These are phyloP conservation scores for Pseudogymnoascus sp. DNA, from an alignment of 2,329 filamentous ascomycete species.

Conservation along the genomic window DNA sequence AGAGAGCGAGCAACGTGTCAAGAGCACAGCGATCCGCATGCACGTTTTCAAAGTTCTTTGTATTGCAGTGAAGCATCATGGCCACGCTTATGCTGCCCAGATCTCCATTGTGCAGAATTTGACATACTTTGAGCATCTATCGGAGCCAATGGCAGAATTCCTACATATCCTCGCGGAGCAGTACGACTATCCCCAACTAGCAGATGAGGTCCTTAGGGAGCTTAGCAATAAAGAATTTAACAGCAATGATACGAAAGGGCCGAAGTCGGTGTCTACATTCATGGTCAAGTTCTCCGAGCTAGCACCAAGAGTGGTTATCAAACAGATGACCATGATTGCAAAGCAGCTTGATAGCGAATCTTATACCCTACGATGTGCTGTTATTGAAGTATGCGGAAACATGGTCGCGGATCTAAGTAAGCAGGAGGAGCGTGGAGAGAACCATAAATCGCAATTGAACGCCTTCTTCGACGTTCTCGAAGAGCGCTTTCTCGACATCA, in stretches of 20 bases:
- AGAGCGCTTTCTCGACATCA: slow-evolving; percentile 91
- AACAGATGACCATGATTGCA: slow-evolving; percentile 91
- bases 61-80: slow-evolving; percentile 94
- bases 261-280: slow-evolving; percentile 92
- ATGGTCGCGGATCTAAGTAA: slow-evolving; percentile 84
- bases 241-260: slow-evolving; percentile 87
- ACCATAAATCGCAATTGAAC: slow-evolving; percentile 89
- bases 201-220: slow-evolving; percentile 87
- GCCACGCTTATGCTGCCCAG: slow-evolving; percentile 91
- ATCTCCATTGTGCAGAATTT: slow-evolving; percentile 96
- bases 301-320: slow-evolving; percentile 83
- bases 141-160: slow-evolving; percentile 98
- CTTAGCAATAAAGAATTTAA: slow-evolving; percentile 98
- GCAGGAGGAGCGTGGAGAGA: slow-evolving; percentile 83
- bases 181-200: slow-evolving; percentile 93
- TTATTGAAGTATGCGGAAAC: slow-evolving; percentile 96
- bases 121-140: slow-evolving; percentile 97
- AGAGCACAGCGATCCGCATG: slow-evolving; percentile 84
- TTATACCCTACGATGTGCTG: slow-evolving; percentile 83
- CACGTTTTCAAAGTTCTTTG: slow-evolving; percentile 96
- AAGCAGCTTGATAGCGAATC: slow-evolving; percentile 97
- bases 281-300: slow-evolving; percentile 89
- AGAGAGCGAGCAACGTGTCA: slow-evolving; percentile 87
- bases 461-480: slow-evolving; percentile 96
- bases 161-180: slow-evolving; percentile 91